These are phyloP conservation scores for Cairneyella variabilis DNA, from an alignment of 495 filamentous ascomycete genomes.

Conservation along the genomic window DNA sequence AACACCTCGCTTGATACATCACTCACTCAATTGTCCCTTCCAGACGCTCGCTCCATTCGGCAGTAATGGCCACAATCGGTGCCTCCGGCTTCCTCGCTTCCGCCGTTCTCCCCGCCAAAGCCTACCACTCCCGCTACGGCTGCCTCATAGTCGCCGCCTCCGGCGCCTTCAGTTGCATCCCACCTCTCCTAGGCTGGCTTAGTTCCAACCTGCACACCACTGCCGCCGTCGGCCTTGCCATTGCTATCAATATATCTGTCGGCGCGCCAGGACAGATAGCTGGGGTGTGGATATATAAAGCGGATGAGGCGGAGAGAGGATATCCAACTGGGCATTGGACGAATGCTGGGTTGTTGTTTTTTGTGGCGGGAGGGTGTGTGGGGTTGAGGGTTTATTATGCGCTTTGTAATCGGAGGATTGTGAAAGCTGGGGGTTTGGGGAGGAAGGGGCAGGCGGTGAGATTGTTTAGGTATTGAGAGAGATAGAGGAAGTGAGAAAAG, in stretches of 20 bases:
- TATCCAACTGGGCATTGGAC: constrained; percentile 66
- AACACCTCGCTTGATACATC: too few species aligned
- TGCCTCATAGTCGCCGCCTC: constrained; percentile 64
- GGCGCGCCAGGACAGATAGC: constrained; percentile 67
- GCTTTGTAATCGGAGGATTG: constrained; percentile 33
- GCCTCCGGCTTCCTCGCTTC: constrained; percentile 64
- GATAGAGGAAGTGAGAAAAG: too few species aligned
- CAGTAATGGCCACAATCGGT: constrained; percentile 53
- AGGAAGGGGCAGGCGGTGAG: constrained; percentile 26
- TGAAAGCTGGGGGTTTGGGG: constrained; percentile 19
- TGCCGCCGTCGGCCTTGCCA: constrained; percentile 59
- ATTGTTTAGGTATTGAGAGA: constrained; percentile 24
- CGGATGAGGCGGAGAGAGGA: constrained; percentile 51
- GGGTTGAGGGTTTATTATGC: constrained; percentile 39
- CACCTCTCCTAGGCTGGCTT: constrained; percentile 66
- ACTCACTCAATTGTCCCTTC: too few species aligned
- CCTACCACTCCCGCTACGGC: constrained; percentile 59
- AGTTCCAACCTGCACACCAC: constrained; percentile 64
- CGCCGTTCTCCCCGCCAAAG: constrained; percentile 55
- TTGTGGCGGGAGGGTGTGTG: constrained; percentile 35
- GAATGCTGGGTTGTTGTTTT: constrained; percentile 42
- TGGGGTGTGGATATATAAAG: constrained; percentile 70
- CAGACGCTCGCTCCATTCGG: constrained; percentile 53
- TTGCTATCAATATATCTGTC: constrained; percentile 63
- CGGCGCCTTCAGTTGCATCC: constrained; percentile 51